Percentiles rank a stretch among this genome's conserved stretches.
Conservation (phyloP, 2,329 filamentous ascomycete genomes). For the Venturia aucupariae region DNA sequence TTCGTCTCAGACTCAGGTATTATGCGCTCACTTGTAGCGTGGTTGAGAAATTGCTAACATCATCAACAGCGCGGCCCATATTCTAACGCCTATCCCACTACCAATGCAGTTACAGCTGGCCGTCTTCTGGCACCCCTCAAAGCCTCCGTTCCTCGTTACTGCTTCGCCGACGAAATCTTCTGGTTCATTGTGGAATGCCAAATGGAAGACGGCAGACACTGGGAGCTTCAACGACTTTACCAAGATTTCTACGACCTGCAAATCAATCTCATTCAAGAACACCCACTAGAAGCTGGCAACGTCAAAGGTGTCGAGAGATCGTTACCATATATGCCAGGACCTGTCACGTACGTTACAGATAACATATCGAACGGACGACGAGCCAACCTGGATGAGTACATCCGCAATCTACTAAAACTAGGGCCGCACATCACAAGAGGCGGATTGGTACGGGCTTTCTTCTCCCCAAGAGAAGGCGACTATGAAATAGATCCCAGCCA, state of each 20-base stretch:
- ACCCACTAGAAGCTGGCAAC: slow-evolving; percentile 87
- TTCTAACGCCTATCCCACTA: not conserved
- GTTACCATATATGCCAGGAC: slow-evolving; percentile 94
- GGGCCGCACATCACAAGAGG: slow-evolving; percentile 77
- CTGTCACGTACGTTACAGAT: slow-evolving; percentile 96
- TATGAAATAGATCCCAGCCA: slow-evolving; percentile 77
- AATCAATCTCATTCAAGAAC: slow-evolving; percentile 83
- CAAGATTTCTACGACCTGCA: slow-evolving; percentile 99
- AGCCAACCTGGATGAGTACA: slow-evolving; percentile 89
- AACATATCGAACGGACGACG: slow-evolving; percentile 88
- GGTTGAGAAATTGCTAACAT: not conserved
- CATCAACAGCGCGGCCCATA: not conserved
- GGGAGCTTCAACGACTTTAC: slow-evolving; percentile 91
- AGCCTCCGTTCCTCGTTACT: slow-evolving; percentile 84
- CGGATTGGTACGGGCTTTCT: slow-evolving; percentile 79
- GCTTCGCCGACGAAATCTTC: slow-evolving; percentile 94
- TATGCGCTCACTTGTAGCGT: not conserved
- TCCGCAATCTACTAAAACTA: slow-evolving; percentile 80
- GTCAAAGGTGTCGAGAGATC: slow-evolving; percentile 64
- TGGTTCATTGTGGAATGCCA: slow-evolving; percentile 95
- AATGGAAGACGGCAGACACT: slow-evolving; percentile 82
- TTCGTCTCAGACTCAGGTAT: not conserved
- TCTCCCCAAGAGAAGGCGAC: slow-evolving; percentile 80
- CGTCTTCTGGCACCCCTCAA: slow-evolving; percentile 63
- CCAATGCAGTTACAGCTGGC: not conserved